Percentiles rank a stretch among this genome's conserved stretches.
Conservation (phyloP, 1,284 basidiomycete genomes). For the Naganishia liquefaciens region DNA sequence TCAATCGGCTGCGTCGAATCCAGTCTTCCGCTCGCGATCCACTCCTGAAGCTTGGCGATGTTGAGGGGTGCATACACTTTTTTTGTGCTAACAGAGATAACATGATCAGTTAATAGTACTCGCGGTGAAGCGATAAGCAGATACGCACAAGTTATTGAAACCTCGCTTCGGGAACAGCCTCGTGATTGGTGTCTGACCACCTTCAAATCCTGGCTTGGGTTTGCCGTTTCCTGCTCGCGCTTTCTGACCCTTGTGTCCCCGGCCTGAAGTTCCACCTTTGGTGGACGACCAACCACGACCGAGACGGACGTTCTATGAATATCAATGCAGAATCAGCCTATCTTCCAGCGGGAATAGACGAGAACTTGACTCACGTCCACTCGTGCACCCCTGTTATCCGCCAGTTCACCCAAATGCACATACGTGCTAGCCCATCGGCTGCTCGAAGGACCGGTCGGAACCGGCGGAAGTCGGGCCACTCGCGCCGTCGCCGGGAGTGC, state of each 20-base stretch:
- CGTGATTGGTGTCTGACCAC: constrained; percentile 93
- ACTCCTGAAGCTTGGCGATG: constrained; percentile 82
- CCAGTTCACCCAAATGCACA: constrained; percentile 44
- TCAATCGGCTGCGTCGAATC: constrained; percentile 81
- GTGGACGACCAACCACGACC: constrained; percentile 90
- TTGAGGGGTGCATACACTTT: constrained; percentile 78
- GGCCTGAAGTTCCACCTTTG: constrained; percentile 85
- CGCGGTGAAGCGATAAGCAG: constrained; percentile 21
- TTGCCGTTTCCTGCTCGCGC: constrained; percentile 88
- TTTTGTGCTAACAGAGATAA: constrained; percentile 58
- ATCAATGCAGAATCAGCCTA: neutral
- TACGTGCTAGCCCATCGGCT: constrained; percentile 36
- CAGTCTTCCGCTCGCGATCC: constrained; percentile 83
- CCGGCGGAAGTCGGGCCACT: constrained; percentile 2
- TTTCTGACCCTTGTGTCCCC: constrained; percentile 95
- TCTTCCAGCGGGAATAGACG: neutral
- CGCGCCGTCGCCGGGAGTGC: constrained; percentile 21
- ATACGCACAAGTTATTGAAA: constrained; percentile 73
- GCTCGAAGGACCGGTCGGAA: constrained; percentile 31
- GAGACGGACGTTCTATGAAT: constrained; percentile 80
- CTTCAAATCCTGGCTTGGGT: constrained; percentile 82
- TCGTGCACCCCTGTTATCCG: constrained; percentile 46
- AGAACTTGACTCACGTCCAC: constrained; percentile 38
- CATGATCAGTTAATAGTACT: neutral
- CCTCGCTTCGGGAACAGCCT: constrained; percentile 90